Evolutionary conservation across 495 filamentous ascomycete species (phyloP).

Genomic region (Rhypophila decipiens): DNA sequence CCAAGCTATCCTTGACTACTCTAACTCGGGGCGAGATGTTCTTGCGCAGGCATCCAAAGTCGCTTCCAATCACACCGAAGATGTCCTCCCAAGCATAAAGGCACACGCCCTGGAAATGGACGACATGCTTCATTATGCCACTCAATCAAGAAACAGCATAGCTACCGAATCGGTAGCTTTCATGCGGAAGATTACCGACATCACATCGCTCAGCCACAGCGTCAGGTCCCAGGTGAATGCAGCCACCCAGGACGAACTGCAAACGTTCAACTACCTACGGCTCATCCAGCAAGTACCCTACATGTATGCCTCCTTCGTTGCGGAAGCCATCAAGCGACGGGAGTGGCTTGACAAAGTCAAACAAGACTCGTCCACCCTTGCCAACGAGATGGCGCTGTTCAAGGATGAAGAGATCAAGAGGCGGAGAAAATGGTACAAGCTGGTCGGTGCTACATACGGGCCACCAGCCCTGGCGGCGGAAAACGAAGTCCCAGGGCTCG

Average conservation of each 20-base stretch:
- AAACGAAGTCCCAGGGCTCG: slow-evolving; percentile 61
- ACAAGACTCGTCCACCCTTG: slow-evolving; percentile 72
- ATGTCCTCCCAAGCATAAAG: slow-evolving; percentile 73
- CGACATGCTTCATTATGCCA: slow-evolving; percentile 59
- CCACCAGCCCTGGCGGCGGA: slow-evolving; percentile 30
- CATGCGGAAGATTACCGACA: slow-evolving; percentile 71
- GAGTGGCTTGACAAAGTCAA: slow-evolving; percentile 91
- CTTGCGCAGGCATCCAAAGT: slow-evolving; percentile 78
- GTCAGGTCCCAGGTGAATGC: slow-evolving; percentile 63
- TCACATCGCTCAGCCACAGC: slow-evolving; percentile 65
- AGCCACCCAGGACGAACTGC: slow-evolving; percentile 62
- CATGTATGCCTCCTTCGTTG: slow-evolving; percentile 79
- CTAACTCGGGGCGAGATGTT: slow-evolving; percentile 62
- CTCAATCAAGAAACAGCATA: slow-evolving; percentile 52
- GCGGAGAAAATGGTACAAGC: slow-evolving; percentile 84
- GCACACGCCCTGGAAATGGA: slow-evolving; percentile 71
- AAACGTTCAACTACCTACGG: slow-evolving; percentile 69
- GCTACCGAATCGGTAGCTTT: slow-evolving; percentile 55
- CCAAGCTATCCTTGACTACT: slow-evolving; percentile 65
- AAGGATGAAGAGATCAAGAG: slow-evolving; percentile 87
- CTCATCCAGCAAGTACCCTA: slow-evolving; percentile 74
- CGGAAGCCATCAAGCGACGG: slow-evolving; percentile 76
- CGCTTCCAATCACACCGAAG: slow-evolving; percentile 77
- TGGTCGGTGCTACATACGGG: slow-evolving; percentile 54
- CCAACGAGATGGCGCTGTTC: slow-evolving; percentile 84